These are phyloP conservation scores for Spirogloea muscicola DNA, from an alignment of 139 green algal genomes.

Conservation along the genomic window DNA sequence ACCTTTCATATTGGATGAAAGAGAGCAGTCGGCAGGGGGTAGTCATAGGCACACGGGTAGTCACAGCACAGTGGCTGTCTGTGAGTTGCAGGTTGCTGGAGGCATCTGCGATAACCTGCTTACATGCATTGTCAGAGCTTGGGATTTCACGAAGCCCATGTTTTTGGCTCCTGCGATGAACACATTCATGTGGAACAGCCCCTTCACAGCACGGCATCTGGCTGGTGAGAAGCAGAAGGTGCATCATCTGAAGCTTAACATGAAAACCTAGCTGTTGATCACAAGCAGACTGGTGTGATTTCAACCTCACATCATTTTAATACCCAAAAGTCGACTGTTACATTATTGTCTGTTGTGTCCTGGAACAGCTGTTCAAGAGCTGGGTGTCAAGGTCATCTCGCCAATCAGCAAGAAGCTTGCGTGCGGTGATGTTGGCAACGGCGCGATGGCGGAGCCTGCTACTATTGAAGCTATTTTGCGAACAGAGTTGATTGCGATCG, in stretches of 20 bases:
- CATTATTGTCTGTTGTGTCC: too few species aligned
- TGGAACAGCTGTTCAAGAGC: conserved; percentile 44
- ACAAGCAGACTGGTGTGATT: too few species aligned
- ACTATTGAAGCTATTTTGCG: conserved; percentile 24
- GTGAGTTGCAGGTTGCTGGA: conserved; percentile 25
- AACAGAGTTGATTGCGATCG: neutral
- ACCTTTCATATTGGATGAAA: too few species aligned
- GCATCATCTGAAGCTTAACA: too few species aligned
- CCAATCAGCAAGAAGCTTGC: conserved; percentile 82
- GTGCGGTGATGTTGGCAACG: conserved; percentile 83
- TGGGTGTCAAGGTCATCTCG: conserved; percentile 66
- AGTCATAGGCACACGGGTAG: too few species aligned
- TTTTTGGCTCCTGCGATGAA: conserved; percentile 92
- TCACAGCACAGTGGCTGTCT: neutral
- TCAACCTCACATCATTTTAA: too few species aligned
- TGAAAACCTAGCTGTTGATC: too few species aligned
- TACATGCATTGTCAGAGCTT: conserved; percentile 84
- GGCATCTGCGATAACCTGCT: conserved; percentile 92
- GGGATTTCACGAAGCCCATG: conserved; percentile 79
- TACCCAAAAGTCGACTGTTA: too few species aligned
- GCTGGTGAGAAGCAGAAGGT: too few species aligned
- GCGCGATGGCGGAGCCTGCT: conserved; percentile 71
- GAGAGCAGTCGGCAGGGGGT: too few species aligned
- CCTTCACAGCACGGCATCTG: conserved; percentile 79
- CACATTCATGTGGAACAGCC: conserved; percentile 90